Conservation (phyloP, 2,329 filamentous ascomycete species). For the Botrytis cinerea region DNA sequence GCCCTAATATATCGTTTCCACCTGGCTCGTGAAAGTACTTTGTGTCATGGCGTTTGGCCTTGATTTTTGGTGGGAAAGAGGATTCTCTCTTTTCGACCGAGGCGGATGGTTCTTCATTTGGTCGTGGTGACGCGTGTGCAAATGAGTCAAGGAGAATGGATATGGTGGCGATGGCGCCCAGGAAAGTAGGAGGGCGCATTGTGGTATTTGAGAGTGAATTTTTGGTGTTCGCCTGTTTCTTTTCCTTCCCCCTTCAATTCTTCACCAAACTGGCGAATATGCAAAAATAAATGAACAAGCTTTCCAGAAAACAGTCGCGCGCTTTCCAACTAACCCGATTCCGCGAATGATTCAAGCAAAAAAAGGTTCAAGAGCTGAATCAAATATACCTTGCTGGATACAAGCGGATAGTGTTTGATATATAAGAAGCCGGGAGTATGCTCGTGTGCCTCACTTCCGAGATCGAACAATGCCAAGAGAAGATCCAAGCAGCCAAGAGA, state of each 20-base stretch:
- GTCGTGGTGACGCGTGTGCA: background rate
- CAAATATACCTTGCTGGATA: background rate
- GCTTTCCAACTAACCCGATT: background rate
- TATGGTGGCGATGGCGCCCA: conserved; percentile 9
- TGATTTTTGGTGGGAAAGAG: background rate
- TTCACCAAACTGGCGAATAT: background rate
- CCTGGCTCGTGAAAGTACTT: conserved; percentile 57
- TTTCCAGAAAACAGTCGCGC: background rate
- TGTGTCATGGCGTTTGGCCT: background rate
- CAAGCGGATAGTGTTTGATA: background rate
- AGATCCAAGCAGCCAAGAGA: conserved; percentile 22
- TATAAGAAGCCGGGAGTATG: conserved; percentile 5
- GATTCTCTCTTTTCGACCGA: background rate
- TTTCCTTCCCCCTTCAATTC: background rate
- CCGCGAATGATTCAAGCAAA: background rate
- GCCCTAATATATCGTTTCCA: conserved; percentile 58
- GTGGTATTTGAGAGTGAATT: background rate
- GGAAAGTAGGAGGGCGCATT: conserved; percentile 19
- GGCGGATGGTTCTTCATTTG: background rate
- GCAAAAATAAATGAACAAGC: background rate
- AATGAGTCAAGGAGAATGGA: conserved; percentile 11
- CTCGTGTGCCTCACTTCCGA: conserved; percentile 22
- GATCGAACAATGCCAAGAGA: conserved; percentile 16
- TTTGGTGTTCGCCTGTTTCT: background rate
- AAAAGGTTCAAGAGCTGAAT: background rate